Evolutionary conservation across 2,329 filamentous ascomycete genomes (phyloP).

Genomic region (Colletotrichum theobromicola): DNA sequence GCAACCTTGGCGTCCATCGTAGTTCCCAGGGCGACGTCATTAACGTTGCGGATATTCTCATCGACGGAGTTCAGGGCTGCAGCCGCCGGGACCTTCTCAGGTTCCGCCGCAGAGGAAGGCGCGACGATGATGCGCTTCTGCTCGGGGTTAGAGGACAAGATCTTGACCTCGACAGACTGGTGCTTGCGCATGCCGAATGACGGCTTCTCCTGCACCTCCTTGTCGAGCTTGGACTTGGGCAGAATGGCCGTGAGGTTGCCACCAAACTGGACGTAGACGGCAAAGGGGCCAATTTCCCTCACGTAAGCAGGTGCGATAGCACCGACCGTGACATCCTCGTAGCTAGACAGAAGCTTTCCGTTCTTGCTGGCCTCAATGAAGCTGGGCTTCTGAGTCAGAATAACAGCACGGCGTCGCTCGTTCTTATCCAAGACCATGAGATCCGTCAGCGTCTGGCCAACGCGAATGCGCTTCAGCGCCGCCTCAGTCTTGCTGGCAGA

Average conservation of each 20-base stretch:
- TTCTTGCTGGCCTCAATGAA: conserved; percentile 77
- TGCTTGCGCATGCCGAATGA: conserved; percentile 81
- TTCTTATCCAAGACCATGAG: conserved; percentile 89
- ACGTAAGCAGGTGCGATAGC: conserved; percentile 79
- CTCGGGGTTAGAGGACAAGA: conserved; percentile 74
- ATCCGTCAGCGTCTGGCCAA: conserved; percentile 82
- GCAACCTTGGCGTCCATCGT: conserved; percentile 77
- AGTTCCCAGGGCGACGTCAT: conserved; percentile 76
- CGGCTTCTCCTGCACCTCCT: conserved; percentile 69
- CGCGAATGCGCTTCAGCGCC: conserved; percentile 79
- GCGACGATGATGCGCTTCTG: conserved; percentile 70
- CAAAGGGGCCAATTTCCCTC: conserved; percentile 80
- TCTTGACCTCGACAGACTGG: conserved; percentile 75
- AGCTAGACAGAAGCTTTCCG: conserved; percentile 71
- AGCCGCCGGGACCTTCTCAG: conserved; percentile 28
- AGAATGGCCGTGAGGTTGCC: conserved; percentile 79
- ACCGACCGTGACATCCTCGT: conserved; percentile 75
- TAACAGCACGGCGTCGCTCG: conserved; percentile 75
- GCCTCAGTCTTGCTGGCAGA: conserved; percentile 79
- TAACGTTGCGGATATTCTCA: conserved; percentile 63
- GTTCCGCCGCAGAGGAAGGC: conserved; percentile 50
- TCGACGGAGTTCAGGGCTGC: conserved; percentile 62
- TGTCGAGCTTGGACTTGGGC: conserved; percentile 77
- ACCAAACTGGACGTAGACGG: conserved; percentile 88
- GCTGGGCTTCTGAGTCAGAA: conserved; percentile 82